Conservation (phyloP, 495 filamentous ascomycete genomes). For the Hypoxylon trugodes region DNA sequence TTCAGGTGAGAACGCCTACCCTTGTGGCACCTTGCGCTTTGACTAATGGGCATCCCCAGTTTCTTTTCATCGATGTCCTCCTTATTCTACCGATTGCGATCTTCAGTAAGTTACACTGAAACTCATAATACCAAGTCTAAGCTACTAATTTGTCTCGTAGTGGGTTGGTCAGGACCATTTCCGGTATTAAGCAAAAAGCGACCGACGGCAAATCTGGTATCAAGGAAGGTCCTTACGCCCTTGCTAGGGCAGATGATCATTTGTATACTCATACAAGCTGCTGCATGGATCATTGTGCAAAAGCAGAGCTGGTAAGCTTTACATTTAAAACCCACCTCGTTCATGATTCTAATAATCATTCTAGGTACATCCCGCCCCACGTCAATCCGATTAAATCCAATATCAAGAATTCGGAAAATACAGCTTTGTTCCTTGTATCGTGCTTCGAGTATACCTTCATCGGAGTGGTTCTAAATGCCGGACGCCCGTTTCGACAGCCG, state of each 20-base stretch:
- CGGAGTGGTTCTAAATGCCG: conserved; percentile 87
- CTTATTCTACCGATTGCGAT: conserved; percentile 96
- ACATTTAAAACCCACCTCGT: neutral
- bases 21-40: neutral
- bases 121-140: neutral
- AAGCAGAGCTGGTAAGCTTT: conserved; percentile 74
- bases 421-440: conserved; percentile 84
- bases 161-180: conserved; percentile 94
- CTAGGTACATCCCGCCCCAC: conserved; percentile 80
- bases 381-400: conserved; percentile 79
- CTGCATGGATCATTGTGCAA: conserved; percentile 75
- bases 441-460: conserved; percentile 95
- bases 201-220: conserved; percentile 92
- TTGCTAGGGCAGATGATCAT: conserved; percentile 89
- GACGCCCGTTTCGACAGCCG: conserved; percentile 83
- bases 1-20: conserved; percentile 67
- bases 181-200: conserved; percentile 80
- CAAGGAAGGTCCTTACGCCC: conserved; percentile 89
- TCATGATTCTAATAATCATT: conserved; percentile 18
- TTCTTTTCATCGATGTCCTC: conserved; percentile 91
- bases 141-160: conserved; percentile 47
- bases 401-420: conserved; percentile 90
- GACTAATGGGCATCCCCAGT: conserved; percentile 56
- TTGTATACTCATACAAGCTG: conserved; percentile 78
- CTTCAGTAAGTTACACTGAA: conserved; percentile 71